Evolutionary conservation across 1,284 basidiomycete species (phyloP), one percentile per base, ranked within the genome.

Genomic region (Mycosarcoma mackinlayi): DNA sequence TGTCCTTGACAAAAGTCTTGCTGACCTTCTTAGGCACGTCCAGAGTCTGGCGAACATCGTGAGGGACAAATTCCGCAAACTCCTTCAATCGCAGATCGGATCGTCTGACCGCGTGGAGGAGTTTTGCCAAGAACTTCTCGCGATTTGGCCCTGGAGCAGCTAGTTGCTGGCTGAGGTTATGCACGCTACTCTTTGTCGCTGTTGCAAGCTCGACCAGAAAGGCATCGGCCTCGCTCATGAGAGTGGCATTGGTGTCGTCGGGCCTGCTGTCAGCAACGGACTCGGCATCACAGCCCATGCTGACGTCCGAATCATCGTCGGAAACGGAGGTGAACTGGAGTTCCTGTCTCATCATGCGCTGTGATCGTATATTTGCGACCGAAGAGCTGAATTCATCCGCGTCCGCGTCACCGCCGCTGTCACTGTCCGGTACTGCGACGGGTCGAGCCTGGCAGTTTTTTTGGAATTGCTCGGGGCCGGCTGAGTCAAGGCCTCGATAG

Each of bases 11-110:
- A 19, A 61, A 67, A 3, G 5, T 6, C 45, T 67, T 67, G 34
- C 24, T 23, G 16, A 33, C 38, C 1, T 18, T n/a, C 23, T 61
- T 67, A 0, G 57, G 45, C 0, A 58, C 52, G 0, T 37, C 16
- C 8, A 40, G 7, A 11, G 42, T 47, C 4, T 37, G 21, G 0
- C 58, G 65, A 19, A 39, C 25, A 2, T 21, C 9, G 0, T 24
- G 40, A 14, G 19, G 48, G 1, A 68, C 24, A 23, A 62, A 68
- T 1, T 68, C 65, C 16, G 6, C 0, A 23, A 44, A 68, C 28
- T 54, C 25, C 45, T 41, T 57, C 16, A 25, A n/a, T 4, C 33
- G 54, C 6, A 68, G 18, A 9, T 58, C 58, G 1, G 44, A 39
- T 8, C 65, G 65, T 11, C 38, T 50, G 13, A 34, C 31, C 0